Conservation (phyloP, 1,284 basidiomycete species). For the Fomitiporia mediterranea region DNA sequence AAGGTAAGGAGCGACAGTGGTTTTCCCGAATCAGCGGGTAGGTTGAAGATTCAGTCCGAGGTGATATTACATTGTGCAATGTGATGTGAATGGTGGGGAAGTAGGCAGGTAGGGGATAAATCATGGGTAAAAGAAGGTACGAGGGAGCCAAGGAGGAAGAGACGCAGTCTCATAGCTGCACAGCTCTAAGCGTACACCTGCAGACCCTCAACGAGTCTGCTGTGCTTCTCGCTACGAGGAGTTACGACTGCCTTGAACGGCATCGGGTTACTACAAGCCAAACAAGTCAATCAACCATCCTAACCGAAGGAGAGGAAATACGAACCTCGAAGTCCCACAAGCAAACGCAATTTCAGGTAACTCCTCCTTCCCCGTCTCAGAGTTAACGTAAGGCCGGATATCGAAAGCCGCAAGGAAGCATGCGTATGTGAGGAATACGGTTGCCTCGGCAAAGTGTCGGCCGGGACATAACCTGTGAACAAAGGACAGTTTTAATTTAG, state of each 20-base stretch:
- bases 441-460: constrained; percentile 20
- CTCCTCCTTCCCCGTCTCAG: constrained; percentile 12
- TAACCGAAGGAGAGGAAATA: not conserved
- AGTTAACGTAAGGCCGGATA: constrained; percentile 15
- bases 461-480: constrained; percentile 22
- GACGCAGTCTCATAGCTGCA: too few relatives aligned
- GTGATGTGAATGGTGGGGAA: not conserved
- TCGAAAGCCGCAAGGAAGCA: constrained; percentile 23
- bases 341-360: constrained; percentile 3
- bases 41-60: not conserved
- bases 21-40: not conserved
- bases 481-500: not conserved
- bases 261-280: constrained; percentile 16
- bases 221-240: constrained; percentile 18
- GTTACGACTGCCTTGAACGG: constrained; percentile 20
- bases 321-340: constrained; percentile 9
- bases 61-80: not conserved
- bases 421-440: constrained; percentile 24
- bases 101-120: not conserved
- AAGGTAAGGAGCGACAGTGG: not conserved
- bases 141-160: not conserved
- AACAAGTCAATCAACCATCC: not conserved
- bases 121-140: not conserved
- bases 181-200: not conserved
- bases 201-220: not conserved